Evolutionary conservation across 176 grass and related monocot genomes (phyloP).

Genomic region (Lolium multiflorum): DNA sequence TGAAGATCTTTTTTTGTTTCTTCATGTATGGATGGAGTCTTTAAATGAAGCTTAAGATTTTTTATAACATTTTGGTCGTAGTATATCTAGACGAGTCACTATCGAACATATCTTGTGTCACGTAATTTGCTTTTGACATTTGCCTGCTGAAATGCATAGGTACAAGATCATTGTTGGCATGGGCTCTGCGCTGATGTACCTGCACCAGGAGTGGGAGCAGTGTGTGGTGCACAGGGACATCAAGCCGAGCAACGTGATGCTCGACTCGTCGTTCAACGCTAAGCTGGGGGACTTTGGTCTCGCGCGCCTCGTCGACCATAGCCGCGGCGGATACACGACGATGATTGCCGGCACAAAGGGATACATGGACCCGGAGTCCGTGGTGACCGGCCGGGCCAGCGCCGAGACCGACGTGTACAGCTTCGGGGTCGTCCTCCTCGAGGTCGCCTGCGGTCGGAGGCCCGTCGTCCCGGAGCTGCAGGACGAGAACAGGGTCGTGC

Average conservation of each 20-base stretch:
- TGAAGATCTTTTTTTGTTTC: too few species aligned
- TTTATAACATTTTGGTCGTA: too few species aligned
- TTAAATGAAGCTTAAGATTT: too few species aligned
- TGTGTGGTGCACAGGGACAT: conserved; percentile 23
- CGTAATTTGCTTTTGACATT: not conserved
- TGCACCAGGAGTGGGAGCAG: conserved; percentile 7
- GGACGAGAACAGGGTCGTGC: not conserved
- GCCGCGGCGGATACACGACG: not conserved
- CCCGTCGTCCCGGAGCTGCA: not conserved
- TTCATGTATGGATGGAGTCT: too few species aligned
- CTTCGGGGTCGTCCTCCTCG: conserved; percentile 6
- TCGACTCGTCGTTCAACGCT: not conserved
- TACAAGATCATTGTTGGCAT: not conserved
- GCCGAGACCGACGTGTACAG: not conserved
- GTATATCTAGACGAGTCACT: too few species aligned
- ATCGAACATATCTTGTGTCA: too few species aligned
- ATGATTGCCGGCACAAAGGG: not conserved
- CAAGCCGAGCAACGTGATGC: conserved; percentile 16
- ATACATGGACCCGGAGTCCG: not conserved
- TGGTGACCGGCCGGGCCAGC: not conserved
- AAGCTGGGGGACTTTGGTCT: not conserved
- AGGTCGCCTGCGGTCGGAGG: not conserved
- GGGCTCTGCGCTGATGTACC: not conserved
- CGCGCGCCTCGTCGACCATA: not conserved
- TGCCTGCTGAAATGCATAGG: not conserved